phyloP scores from a whole-genome alignment of 2,329 filamentous ascomycete species.

The Aspergillus aculeatus region DNA sequence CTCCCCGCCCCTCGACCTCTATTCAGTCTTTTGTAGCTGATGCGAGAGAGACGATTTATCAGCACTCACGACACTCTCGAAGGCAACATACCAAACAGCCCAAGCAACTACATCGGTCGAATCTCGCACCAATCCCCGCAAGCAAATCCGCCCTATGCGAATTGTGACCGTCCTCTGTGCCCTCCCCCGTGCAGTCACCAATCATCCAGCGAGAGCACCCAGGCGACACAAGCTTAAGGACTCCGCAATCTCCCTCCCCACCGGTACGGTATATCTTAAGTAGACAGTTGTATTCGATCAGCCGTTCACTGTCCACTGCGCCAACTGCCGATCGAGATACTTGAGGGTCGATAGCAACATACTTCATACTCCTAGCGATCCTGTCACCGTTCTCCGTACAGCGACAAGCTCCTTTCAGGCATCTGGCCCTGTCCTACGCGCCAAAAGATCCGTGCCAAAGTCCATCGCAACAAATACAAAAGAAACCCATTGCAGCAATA shows the following conservation, averaged over 20 bases:
- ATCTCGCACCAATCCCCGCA: constrained; percentile 13
- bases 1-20: neutral
- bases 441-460: neutral
- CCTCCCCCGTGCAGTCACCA: neutral
- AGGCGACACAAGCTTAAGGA: too few species aligned
- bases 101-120: constrained; percentile 18
- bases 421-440: neutral
- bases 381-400: neutral
- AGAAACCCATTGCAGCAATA: neutral
- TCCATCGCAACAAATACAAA: neutral
- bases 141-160: constrained; percentile 3
- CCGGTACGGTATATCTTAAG: neutral
- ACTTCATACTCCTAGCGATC: too few species aligned
- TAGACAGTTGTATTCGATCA: constrained; percentile 7
- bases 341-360: too few species aligned
- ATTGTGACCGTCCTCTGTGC: constrained; percentile 9
- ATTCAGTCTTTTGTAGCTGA: neutral
- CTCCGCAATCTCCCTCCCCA: neutral
- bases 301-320: constrained; percentile 1
- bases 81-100: neutral
- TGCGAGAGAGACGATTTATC: neutral
- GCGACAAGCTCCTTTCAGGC: neutral
- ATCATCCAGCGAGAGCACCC: too few species aligned
- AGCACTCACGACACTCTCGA: neutral
- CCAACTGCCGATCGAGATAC: neutral